Evolutionary conservation across 169 alveolate species (phyloP).

Genomic region (Cryptosporidium tyzzeri): DNA sequence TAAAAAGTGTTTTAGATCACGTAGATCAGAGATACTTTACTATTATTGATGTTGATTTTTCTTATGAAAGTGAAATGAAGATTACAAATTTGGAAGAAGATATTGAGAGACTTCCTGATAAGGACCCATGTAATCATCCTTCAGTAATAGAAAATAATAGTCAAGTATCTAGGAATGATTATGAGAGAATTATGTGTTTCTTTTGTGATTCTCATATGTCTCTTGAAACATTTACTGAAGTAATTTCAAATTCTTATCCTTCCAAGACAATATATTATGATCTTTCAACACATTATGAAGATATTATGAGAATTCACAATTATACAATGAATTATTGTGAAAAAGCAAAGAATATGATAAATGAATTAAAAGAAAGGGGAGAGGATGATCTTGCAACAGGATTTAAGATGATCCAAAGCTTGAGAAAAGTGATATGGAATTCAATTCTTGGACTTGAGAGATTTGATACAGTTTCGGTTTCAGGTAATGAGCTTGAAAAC

Average conservation of each 20-base stretch:
- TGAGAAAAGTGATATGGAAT: slow-evolving; percentile 31
- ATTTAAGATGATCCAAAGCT: neutral
- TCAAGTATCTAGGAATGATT: slow-evolving; percentile 42
- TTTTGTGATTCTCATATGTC: slow-evolving; percentile 19
- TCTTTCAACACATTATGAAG: neutral
- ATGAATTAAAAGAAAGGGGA: neutral
- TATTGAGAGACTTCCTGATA: slow-evolving; percentile 32
- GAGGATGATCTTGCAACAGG: slow-evolving; percentile 10
- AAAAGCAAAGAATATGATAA: neutral
- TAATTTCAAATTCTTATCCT: slow-evolving; percentile 6
- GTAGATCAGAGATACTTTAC: slow-evolving; percentile 35
- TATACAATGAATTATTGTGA: slow-evolving; percentile 18
- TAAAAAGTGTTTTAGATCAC: neutral
- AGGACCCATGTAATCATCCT: slow-evolving; percentile 59
- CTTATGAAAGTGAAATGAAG: slow-evolving; percentile 58
- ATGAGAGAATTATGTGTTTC: neutral
- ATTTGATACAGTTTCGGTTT: neutral
- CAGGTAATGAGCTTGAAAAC: neutral
- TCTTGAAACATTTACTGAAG: neutral
- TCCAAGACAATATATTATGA: slow-evolving; percentile 6
- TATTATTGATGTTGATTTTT: slow-evolving; percentile 39
- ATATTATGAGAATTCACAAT: slow-evolving; percentile 17
- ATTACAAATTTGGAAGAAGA: slow-evolving; percentile 31
- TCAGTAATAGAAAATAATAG: slow-evolving; percentile 17
- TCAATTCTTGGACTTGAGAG: slow-evolving; percentile 12